Base-by-base conservation (phyloP, 495 filamentous ascomycete genomes). In the Daldinia vernicosa region DNA sequence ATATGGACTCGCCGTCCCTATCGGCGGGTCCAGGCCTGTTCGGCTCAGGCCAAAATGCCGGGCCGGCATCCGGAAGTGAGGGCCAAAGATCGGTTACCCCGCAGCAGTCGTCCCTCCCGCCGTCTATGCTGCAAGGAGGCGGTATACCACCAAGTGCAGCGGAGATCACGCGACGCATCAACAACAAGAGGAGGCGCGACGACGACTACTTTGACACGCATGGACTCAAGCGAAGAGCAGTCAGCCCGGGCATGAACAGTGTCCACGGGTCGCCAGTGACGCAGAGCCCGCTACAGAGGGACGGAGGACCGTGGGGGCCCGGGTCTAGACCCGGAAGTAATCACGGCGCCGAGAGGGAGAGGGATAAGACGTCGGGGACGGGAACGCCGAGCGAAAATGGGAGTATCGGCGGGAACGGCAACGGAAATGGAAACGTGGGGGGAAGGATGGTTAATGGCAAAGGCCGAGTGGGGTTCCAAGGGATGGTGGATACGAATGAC, bases 401-500 rank as follows among this genome's bases (percentile, higher is more conserved):
- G 5, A 80, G 77, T 39, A 54, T 62, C n/a, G 72, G 78, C 65
- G 64, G 75, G 33, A 66, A 71, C 56, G 45, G 17, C 19, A 22
- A 9, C 45, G 68, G 54, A 70, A 27, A 28, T 30, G 50, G 50
- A 3, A 30, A 53, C 6, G 50, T 2, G 72, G 63, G 55, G 59
- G 64, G 63, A 52, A 59, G 61, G 17, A 60, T 68, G 30, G 71
- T 53, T 6, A 70, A 74, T 15, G 71, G 52, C 19, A 81, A 77
- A 60, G 80, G 75, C 67, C 84, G 95, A 59, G 84, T 98, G 28
- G 97, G 96, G 22, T 85, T 96, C 59, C 95, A 98, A 78, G 95
- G 95, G 0, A 97, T 98, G 93, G 92, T 84, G 54, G 96, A 98
- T 81, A 95, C 96, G 3, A 92, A 93, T 74, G 95, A 98, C 81